Evolutionary conservation across 2,329 filamentous ascomycete genomes (phyloP), one percentile per base, ranked within the genome.

Genomic region (Bisporella sp.): DNA sequence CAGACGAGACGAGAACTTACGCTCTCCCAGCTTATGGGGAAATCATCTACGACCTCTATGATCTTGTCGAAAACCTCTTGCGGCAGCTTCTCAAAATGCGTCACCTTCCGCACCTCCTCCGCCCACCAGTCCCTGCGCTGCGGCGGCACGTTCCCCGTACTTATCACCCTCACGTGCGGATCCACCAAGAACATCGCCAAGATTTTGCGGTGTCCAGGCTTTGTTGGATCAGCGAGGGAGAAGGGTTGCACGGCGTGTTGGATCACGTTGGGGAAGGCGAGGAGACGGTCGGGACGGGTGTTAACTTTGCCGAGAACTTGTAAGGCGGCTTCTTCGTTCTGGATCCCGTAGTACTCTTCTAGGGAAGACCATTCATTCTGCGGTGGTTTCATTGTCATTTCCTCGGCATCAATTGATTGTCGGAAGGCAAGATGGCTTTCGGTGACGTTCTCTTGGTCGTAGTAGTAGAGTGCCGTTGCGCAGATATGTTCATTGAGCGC

Each of bases 101-200:
- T 45, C 4, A 54, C 54, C 43, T 55, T 54, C 1, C 56, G 57
- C 6, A 53, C 54, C 51, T 55, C 51, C 7, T 68, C 63, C 0
- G 52, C 49, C 62, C 66, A 71, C 75, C 75, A 79, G 3, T 71
- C 64, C 28, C 68, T 59, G 51, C 70, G 71, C 57, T 79, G 76
- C 2, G 74, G 74, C 1, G 75, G 74, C 0, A 78, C 68, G 50
- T 79, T 75, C 0, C 69, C 69, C 0, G 73, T 76, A 2, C 68
- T 80, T 6, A 78, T 68, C 45, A 84, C 69, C 5, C 71, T 71
- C 5, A 66, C 58, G 31, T 72, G 59, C 0, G 80, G 80, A 56
- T 84, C 79, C 2, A 84, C 73, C 2, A 85, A 69, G 60, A 76
- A 84, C 40, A 84, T 67, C 0, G 75, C 75, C 0, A 84, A 64